These are phyloP conservation scores for Russula vinacea DNA, from an alignment of 768 basidiomycete species.

Conservation along the genomic window DNA sequence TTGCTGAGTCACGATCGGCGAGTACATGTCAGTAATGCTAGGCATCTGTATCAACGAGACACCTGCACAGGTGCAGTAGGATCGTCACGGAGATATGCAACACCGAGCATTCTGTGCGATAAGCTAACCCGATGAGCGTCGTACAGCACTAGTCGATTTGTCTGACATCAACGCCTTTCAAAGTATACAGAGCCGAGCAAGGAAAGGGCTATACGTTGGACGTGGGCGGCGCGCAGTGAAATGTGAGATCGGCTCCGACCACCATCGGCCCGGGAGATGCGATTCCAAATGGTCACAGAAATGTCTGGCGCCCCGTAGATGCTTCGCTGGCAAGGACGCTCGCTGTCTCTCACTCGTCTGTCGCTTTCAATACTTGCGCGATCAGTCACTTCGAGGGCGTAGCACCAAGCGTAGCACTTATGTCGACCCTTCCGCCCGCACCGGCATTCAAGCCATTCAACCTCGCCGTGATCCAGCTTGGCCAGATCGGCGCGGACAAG, in stretches of 20 bases:
- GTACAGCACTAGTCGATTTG: too few relatives aligned
- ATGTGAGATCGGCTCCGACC: too few relatives aligned
- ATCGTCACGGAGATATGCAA: too few relatives aligned
- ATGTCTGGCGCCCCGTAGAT: neutral
- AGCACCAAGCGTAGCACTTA: neutral
- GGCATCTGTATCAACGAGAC: too few relatives aligned
- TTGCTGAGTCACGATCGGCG: neutral
- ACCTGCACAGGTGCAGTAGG: too few relatives aligned
- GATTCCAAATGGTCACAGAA: neutral
- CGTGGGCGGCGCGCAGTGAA: too few relatives aligned
- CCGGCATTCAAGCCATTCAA: conserved; percentile 67
- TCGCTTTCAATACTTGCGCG: conserved; percentile 4
- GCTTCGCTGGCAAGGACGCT: conserved; percentile 10
- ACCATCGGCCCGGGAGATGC: neutral
- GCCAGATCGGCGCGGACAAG: conserved; percentile 69
- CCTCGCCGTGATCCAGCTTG: conserved; percentile 88
- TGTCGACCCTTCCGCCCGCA: conserved; percentile 28
- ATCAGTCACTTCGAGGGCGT: neutral
- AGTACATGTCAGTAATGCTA: neutral
- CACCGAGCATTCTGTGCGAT: too few relatives aligned
- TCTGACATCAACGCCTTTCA: too few relatives aligned
- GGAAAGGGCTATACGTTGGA: too few relatives aligned
- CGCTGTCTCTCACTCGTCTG: neutral
- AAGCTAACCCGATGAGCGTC: too few relatives aligned
- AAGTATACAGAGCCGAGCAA: too few relatives aligned